A percentile compares a stretch with the other conserved stretches of the same genome.
These are phyloP conservation scores for Lunularia cruciata DNA, from an alignment of 225 moss, liverwort and hornwort species.

Conservation along the genomic window DNA sequence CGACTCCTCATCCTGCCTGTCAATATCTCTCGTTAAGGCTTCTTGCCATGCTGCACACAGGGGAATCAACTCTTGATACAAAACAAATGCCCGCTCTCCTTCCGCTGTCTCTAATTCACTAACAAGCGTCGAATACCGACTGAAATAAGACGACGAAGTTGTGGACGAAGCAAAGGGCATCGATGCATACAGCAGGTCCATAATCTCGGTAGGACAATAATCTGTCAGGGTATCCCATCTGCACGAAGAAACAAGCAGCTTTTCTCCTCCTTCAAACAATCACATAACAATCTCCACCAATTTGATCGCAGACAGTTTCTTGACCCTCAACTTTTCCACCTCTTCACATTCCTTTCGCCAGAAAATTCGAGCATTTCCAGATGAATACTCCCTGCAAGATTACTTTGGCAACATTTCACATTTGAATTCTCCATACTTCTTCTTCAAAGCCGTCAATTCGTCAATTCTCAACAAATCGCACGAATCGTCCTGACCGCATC, in stretches of 20 bases:
- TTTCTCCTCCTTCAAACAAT: not conserved
- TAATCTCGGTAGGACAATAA: slow-evolving; percentile 13
- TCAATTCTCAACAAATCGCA: not conserved
- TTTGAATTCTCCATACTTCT: not conserved
- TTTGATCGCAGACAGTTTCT: too few species aligned
- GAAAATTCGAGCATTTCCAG: not conserved
- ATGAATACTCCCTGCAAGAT: not conserved
- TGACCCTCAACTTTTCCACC: not conserved
- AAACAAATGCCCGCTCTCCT: slow-evolving; percentile 42
- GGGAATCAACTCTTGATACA: slow-evolving; percentile 48
- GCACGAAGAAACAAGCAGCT: not conserved
- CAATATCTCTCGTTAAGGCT: slow-evolving; percentile 41
- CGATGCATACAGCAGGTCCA: slow-evolving; percentile 38
- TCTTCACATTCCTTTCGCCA: not conserved
- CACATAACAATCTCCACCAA: slow-evolving; percentile 3
- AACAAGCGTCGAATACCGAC: slow-evolving; percentile 39
- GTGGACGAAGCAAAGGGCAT: slow-evolving; percentile 40
- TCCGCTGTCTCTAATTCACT: slow-evolving; percentile 41
- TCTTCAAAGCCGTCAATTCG: not conserved
- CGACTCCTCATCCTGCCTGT: slow-evolving; percentile 46
- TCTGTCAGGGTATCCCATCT: not conserved
- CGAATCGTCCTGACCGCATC: slow-evolving; percentile 12
- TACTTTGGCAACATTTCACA: not conserved
- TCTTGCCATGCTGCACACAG: slow-evolving; percentile 44
- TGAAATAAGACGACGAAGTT: slow-evolving; percentile 39